These are phyloP conservation scores for Leishmania tarentolae DNA, from an alignment of 208 protist genomes.

Conservation along the genomic window DNA sequence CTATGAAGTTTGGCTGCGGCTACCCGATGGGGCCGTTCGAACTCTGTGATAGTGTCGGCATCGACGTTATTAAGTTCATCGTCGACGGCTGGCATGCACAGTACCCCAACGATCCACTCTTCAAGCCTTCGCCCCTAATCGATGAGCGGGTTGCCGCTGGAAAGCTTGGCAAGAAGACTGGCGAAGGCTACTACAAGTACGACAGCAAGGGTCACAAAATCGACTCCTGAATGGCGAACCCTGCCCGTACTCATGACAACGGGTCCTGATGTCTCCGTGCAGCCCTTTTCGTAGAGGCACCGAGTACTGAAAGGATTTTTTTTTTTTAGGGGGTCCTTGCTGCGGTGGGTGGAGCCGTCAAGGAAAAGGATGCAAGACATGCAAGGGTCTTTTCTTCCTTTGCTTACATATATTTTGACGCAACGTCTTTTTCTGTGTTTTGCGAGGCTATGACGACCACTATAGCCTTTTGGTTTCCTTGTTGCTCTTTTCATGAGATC, in stretches of 20 bases:
- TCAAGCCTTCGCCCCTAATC: constrained; percentile 57
- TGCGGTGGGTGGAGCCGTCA: not conserved
- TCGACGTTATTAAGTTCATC: constrained; percentile 77
- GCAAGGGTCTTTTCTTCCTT: not conserved
- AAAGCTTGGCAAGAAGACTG: constrained; percentile 88
- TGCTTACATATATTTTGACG: not conserved
- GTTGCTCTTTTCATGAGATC: not conserved
- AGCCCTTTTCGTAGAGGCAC: not conserved
- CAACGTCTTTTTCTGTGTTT: constrained; percentile 1
- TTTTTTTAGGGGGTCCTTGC: not conserved
- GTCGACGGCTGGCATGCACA: constrained; percentile 68
- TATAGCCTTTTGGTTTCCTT: not conserved
- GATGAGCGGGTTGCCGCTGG: constrained; percentile 62
- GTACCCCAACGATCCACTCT: constrained; percentile 67
- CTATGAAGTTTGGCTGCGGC: constrained; percentile 90
- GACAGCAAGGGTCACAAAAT: constrained; percentile 36
- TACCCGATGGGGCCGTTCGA: constrained; percentile 92
- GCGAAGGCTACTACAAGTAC: constrained; percentile 91
- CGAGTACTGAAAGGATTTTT: too few species aligned
- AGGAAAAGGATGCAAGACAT: not conserved
- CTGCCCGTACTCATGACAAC: not conserved
- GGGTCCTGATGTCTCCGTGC: not conserved
- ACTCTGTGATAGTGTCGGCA: constrained; percentile 75
- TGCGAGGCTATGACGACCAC: not conserved
- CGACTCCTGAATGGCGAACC: not conserved